Conservation (phyloP, 2,329 filamentous ascomycete genomes). For the Shiraia sp. region DNA sequence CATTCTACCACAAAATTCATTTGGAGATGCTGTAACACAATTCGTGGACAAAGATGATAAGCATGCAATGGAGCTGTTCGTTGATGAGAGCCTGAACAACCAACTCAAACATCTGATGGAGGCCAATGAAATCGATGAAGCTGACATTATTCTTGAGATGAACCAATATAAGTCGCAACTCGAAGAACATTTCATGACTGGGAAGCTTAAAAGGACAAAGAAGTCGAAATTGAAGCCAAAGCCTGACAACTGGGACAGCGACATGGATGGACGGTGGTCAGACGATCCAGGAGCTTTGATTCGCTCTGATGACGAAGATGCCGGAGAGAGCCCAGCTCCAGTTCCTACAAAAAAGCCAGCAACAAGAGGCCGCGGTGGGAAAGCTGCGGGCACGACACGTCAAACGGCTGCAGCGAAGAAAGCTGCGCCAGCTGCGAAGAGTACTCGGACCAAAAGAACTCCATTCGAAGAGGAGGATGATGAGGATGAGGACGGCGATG, state of each 20-base stretch:
- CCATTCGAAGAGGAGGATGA: slow-evolving; percentile 49
- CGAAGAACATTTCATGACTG: slow-evolving; percentile 72
- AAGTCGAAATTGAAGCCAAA: slow-evolving; percentile 70
- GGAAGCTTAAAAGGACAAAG: slow-evolving; percentile 60
- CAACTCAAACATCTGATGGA: slow-evolving; percentile 51
- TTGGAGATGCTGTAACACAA: slow-evolving; percentile 88
- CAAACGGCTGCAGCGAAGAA: slow-evolving; percentile 37
- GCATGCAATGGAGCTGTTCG: slow-evolving; percentile 70
- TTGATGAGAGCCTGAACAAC: slow-evolving; percentile 48
- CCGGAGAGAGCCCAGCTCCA: slow-evolving; percentile 42
- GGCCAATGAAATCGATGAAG: slow-evolving; percentile 67
- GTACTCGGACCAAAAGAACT: slow-evolving; percentile 46
- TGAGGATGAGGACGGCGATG: slow-evolving; percentile 45
- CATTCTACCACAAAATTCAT: slow-evolving; percentile 88
- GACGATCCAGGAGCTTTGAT: slow-evolving; percentile 72
- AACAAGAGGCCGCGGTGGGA: slow-evolving; percentile 50
- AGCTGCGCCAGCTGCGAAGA: slow-evolving; percentile 37
- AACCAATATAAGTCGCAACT: slow-evolving; percentile 70
- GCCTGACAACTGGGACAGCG: slow-evolving; percentile 84
- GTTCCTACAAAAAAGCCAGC: slow-evolving; percentile 45
- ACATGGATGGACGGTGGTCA: slow-evolving; percentile 84
- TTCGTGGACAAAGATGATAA: slow-evolving; percentile 97
- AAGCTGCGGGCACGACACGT: slow-evolving; percentile 45
- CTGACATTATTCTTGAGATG: slow-evolving; percentile 74
- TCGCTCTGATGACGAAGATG: slow-evolving; percentile 54